Evolutionary conservation across 805 yeast genomes (phyloP).

Genomic region (Lipomyces yamanashiensis): DNA sequence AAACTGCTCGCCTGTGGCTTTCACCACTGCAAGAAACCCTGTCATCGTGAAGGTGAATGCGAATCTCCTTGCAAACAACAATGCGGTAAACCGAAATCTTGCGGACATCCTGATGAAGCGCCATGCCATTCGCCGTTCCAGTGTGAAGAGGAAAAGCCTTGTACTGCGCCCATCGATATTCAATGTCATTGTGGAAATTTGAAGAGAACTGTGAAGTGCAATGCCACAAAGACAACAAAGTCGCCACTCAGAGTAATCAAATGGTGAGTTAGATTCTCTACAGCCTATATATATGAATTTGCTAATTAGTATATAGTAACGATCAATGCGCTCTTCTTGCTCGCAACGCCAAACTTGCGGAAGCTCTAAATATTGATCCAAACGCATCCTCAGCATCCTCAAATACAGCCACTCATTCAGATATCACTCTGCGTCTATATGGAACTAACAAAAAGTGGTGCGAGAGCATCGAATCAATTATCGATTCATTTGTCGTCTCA

Average conservation of each 20-base stretch:
- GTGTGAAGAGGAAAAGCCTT: slow-evolving; percentile 56
- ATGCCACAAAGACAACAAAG: slow-evolving; percentile 49
- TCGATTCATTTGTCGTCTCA: slow-evolving; percentile 55
- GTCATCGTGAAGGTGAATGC: slow-evolving; percentile 70
- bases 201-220: slow-evolving; percentile 58
- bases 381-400: slow-evolving; percentile 37
- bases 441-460: slow-evolving; percentile 71
- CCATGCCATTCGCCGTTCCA: slow-evolving; percentile 64
- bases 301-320: slow-evolving; percentile 46
- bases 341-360: slow-evolving; percentile 65
- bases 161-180: slow-evolving; percentile 54
- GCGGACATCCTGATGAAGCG: slow-evolving; percentile 70
- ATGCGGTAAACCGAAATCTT: slow-evolving; percentile 60
- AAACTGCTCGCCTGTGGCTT: slow-evolving; percentile 53
- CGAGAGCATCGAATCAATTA: slow-evolving; percentile 58
- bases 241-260: slow-evolving; percentile 50
- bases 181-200: slow-evolving; percentile 70
- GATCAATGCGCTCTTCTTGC: slow-evolving; percentile 65
- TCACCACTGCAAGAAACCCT: slow-evolving; percentile 57
- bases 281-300: too few species aligned
- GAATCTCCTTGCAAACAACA: slow-evolving; percentile 58
- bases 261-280: slow-evolving; percentile 47
- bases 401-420: slow-evolving; percentile 48
- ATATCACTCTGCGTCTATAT: slow-evolving; percentile 54
- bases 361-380: slow-evolving; percentile 59